Conservation (phyloP, 768 basidiomycete species). For the Leccinum boreale region DNA sequence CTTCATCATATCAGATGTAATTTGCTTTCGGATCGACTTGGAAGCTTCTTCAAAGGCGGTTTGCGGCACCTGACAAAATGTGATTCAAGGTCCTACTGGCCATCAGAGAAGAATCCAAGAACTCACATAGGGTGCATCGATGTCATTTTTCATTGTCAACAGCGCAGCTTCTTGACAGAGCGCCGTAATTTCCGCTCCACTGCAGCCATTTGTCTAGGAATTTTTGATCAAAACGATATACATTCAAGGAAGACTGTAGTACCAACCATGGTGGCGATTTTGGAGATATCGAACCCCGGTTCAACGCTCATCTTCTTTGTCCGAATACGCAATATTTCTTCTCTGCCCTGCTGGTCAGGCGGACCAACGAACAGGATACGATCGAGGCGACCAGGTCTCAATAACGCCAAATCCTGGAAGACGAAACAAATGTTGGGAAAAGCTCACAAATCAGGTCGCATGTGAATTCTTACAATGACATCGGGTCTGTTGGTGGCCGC, state of each 20-base stretch:
- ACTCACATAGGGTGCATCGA: constrained; percentile 73
- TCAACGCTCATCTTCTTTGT: constrained; percentile 79
- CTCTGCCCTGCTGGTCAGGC: constrained; percentile 73
- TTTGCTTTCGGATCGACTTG: constrained; percentile 67
- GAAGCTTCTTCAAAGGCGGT: constrained; percentile 75
- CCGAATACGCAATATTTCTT: constrained; percentile 82
- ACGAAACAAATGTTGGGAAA: background rate
- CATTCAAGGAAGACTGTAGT: background rate
- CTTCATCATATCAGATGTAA: constrained; percentile 74
- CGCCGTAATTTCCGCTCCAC: constrained; percentile 89
- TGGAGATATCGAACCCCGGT: constrained; percentile 57
- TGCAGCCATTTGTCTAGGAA: constrained; percentile 85
- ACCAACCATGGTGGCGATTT: constrained; percentile 67
- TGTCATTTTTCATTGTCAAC: constrained; percentile 84
- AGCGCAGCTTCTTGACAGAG: constrained; percentile 97
- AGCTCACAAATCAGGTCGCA: background rate
- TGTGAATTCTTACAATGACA: constrained; percentile 59
- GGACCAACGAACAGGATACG: constrained; percentile 93
- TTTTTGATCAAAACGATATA: constrained; percentile 4
- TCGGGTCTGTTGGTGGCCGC: constrained; percentile 97
- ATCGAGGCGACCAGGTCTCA: constrained; percentile 94
- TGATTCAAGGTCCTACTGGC: background rate
- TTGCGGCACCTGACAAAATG: constrained; percentile 59
- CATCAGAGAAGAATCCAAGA: background rate
- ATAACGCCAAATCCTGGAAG: constrained; percentile 83